Evolutionary conservation across 2,329 filamentous ascomycete genomes (phyloP).

Genomic region (Zopfia rhizophila): DNA sequence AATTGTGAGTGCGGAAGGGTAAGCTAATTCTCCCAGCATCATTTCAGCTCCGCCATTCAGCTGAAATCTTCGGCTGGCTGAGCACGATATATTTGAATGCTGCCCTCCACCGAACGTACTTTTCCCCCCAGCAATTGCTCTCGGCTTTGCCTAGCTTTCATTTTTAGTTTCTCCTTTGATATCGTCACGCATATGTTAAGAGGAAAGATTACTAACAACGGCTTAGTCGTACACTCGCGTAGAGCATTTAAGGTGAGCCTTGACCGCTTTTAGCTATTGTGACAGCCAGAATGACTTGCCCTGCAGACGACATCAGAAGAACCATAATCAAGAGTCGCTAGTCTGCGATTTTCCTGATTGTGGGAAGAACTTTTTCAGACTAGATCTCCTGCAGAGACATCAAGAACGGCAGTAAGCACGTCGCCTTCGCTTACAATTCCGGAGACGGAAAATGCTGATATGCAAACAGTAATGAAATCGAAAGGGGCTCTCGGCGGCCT

Average conservation of each 20-base stretch:
- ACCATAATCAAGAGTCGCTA: slow-evolving; percentile 55
- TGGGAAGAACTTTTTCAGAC: slow-evolving; percentile 55
- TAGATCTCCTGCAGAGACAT: slow-evolving; percentile 58
- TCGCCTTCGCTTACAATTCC: background rate
- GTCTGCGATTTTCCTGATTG: slow-evolving; percentile 55
- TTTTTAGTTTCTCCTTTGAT: background rate
- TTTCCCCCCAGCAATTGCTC: slow-evolving; percentile 10
- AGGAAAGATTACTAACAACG: slow-evolving; percentile 33
- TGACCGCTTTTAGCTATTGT: background rate
- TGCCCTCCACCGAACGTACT: slow-evolving; percentile 14
- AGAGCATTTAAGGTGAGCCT: slow-evolving; percentile 57
- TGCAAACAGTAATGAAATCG: slow-evolving; percentile 39
- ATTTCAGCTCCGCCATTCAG: slow-evolving; percentile 2
- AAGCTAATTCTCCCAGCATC: slow-evolving; percentile 33
- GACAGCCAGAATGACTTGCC: slow-evolving; percentile 20
- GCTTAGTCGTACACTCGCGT: slow-evolving; percentile 59
- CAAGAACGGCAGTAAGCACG: slow-evolving; percentile 57
- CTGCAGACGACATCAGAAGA: slow-evolving; percentile 58
- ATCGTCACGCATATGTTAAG: too few species aligned
- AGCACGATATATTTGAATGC: slow-evolving; percentile 9
- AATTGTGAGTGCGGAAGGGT: slow-evolving; percentile 61
- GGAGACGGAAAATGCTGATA: slow-evolving; percentile 31
- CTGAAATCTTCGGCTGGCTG: slow-evolving; percentile 13
- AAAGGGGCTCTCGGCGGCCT: slow-evolving; percentile 34
- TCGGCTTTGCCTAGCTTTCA: slow-evolving; percentile 13